phyloP scores from a whole-genome alignment of 441 rosid species.

The Pelargonium citronellum region DNA sequence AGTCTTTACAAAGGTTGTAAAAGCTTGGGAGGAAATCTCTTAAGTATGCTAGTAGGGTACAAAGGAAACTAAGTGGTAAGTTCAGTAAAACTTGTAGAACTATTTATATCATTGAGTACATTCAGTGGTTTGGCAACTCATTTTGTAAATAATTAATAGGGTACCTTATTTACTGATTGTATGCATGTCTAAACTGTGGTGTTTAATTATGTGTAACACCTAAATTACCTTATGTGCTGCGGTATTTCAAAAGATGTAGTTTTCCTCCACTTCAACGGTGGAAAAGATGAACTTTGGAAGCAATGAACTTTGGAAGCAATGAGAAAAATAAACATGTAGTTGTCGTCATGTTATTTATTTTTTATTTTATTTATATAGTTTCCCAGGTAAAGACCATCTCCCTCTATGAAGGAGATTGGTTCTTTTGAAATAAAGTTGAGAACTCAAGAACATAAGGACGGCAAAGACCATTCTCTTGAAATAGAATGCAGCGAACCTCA shows the following conservation, averaged over 20 bases:
- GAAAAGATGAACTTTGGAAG: not conserved
- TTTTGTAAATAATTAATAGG: not conserved
- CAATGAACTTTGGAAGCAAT: slow-evolving; percentile 2
- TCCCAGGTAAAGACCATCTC: too few species aligned
- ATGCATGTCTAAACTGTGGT: not conserved
- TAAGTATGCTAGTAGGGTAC: slow-evolving; percentile 1
- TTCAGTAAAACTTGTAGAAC: not conserved
- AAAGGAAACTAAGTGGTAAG: not conserved
- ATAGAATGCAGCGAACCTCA: not conserved
- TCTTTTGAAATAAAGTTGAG: slow-evolving; percentile 1
- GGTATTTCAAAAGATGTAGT: not conserved
- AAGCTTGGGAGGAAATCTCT: not conserved
- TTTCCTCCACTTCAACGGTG: not conserved
- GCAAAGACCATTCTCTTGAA: not conserved
- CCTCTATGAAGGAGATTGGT: not conserved
- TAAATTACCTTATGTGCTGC: not conserved
- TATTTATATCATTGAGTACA: not conserved
- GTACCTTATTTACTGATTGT: slow-evolving; percentile 4
- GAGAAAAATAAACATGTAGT: not conserved
- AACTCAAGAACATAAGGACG: not conserved
- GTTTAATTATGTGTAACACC: not conserved
- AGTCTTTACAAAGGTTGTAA: too few species aligned
- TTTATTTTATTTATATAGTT: not conserved
- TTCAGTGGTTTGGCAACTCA: not conserved
- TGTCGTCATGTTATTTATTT: not conserved